Evolutionary conservation across 805 yeast species (phyloP), one percentile per base, ranked within the genome.

Genomic region (Suhomyces sp.): DNA sequence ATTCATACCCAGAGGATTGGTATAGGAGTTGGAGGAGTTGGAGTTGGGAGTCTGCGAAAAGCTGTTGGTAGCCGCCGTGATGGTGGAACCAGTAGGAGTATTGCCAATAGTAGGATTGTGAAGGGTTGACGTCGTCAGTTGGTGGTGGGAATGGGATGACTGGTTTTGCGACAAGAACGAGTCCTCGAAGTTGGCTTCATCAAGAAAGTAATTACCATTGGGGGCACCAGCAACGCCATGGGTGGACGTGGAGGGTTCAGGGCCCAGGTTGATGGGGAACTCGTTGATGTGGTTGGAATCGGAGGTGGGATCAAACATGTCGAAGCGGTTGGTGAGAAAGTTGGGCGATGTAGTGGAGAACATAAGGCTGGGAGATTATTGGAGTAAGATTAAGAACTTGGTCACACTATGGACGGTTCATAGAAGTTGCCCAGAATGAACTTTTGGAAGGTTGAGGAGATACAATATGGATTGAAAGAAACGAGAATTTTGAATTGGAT

Each of bases 271-370:
- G 14, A 26, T 16, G 11, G 20, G 20, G 31, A 36, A 46, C 11
- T 46, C 48, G 31, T 32, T 43, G 29, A 33, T 21, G 16, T 35
- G 47, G 33, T 27, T 33, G 23, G 43, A 27, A 21, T 46, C 50
- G 25, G 45, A 36, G 11, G 33, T 14, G 14, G 47, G 48, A 29
- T 47, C 54, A 31, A 46, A 37, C 51, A 46, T 48, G 27, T 42
- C 50, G 35, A 43, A 36, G 27, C 46, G 46, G 28, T 31, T 42
- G 17, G 32, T 38, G 20, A 33, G 15, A 12, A 31, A 32, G 23
- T 22, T 39, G 12, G 47, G 24, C 13, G 38, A 32, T 2, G 36
- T 24, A 19, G 49, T 33, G 10, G 37, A 38, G 35, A 40, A 44
- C 47, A 43, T 43, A 28, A 20, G 30, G 29, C 29, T 26, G 19